Percentiles rank a stretch among this genome's conserved stretches.
phyloP scores from a whole-genome alignment of 2,329 filamentous ascomycete species.

The Xylaria sp. region DNA sequence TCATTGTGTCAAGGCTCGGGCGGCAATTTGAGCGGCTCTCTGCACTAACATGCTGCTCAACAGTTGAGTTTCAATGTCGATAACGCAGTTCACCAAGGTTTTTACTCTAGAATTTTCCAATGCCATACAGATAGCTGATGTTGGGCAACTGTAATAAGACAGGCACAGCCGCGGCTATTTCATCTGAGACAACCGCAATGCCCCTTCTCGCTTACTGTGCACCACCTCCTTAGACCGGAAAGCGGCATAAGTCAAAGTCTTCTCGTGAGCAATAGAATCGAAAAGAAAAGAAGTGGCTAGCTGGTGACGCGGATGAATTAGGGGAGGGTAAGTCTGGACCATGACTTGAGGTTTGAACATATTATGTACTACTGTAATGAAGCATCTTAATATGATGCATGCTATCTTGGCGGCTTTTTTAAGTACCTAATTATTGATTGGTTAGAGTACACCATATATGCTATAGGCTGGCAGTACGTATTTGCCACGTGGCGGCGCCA shows the following conservation, averaged over 20 bases:
- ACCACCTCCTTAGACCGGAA: background rate
- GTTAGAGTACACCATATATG: background rate
- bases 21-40: background rate
- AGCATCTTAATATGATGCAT: background rate
- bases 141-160: background rate
- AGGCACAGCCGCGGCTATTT: background rate
- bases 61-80: background rate
- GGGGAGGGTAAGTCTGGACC: background rate
- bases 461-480: background rate
- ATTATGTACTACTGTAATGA: background rate
- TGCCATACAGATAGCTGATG: background rate
- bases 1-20: background rate
- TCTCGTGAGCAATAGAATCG: background rate
- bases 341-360: background rate
- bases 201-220: background rate
- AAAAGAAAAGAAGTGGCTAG: background rate
- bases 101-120: background rate
- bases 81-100: background rate
- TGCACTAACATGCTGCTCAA: background rate
- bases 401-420: slow-evolving; percentile 2
- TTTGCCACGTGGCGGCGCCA: slow-evolving; percentile 28
- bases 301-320: background rate
- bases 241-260: background rate
- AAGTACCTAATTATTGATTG: background rate
- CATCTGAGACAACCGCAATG: background rate